Evolutionary conservation across 78 protist species (phyloP).

Genomic region (Dictyostelium intermedium): DNA sequence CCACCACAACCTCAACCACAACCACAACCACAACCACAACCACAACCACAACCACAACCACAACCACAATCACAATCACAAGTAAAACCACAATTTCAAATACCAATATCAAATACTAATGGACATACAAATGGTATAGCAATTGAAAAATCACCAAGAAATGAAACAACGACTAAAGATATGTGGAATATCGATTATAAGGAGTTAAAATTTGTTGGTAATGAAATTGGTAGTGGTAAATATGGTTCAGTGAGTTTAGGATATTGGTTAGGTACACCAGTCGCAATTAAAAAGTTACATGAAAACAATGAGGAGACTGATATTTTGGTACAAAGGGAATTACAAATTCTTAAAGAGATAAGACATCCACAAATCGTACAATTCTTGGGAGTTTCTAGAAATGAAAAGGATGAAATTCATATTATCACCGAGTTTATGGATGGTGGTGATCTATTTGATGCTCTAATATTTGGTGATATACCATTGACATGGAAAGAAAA

Average conservation of each 20-base stretch:
- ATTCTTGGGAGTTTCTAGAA: constrained; percentile 38
- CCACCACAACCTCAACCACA: neutral
- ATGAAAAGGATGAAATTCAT: constrained; percentile 36
- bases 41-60: neutral
- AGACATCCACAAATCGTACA: constrained; percentile 66
- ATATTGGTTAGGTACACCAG: constrained; percentile 68
- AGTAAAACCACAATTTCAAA: constrained; percentile 6
- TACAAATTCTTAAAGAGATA: constrained; percentile 54
- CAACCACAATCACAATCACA: neutral
- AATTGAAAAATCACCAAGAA: constrained; percentile 31
- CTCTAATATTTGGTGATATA: constrained; percentile 63
- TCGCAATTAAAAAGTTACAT: constrained; percentile 56
- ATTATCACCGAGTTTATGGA: constrained; percentile 82
- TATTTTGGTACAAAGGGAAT: constrained; percentile 38
- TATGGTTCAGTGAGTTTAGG: constrained; percentile 74
- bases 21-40: neutral
- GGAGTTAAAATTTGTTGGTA: constrained; percentile 40
- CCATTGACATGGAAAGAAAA: constrained; percentile 64
- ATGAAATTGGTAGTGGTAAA: constrained; percentile 68
- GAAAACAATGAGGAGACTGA: constrained; percentile 41
- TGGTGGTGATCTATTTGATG: constrained; percentile 79
- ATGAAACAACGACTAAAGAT: neutral
- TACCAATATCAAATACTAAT: neutral
- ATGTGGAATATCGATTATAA: constrained; percentile 56
- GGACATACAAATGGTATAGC: neutral